Base-by-base conservation (phyloP, 768 basidiomycete genomes). In the Suillus weaverae region DNA sequence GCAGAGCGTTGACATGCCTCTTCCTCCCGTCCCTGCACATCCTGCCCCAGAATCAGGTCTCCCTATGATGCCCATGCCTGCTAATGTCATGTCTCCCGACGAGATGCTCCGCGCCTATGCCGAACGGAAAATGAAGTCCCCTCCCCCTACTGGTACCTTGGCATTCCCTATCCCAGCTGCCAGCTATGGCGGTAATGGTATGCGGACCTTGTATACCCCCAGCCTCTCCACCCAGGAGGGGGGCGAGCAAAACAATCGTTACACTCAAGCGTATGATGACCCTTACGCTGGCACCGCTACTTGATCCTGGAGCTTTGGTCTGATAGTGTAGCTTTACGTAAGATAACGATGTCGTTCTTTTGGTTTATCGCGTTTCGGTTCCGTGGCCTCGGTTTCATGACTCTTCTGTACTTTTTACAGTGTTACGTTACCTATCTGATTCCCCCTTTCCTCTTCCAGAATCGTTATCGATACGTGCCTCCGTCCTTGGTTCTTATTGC, bases 91-190 rank as follows among this genome's bases (percentile, higher is more conserved):
- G 83, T 81, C 82, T 1, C 91, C 91, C 4, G 91, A 93, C 71
- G 91, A 85, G 32, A 89, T 92, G 87, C 80, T 92, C 53, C 85
- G 88, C 43, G 89, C 88, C 1, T 92, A 91, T 65, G 90, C 90
- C 6, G 83, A 80, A 33, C 79, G 83, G 66, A 77, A 75, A 53
- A 70, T 73, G 16, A 67, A 70, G 13, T 78, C 77, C 32, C 77
- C 76, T 66, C 76, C 77, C 54, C 69, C 73, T 38, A 69, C 72
- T 38, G 71, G 75, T 3, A 67, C 76, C 16, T 70, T 78, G 16
- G 66, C 75, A 22, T 78, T 75, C 61, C 75, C 75, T 13, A 50
- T 67, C 2, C 77, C 71, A 30, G 60, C 68, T 32, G 68, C 70
- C 44, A 74, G 68, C 59, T 71, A 68, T 60, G 62, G 69, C 41